Conservation (phyloP, 2,329 filamentous ascomycete species). For the Curvularia hawaiiensis region DNA sequence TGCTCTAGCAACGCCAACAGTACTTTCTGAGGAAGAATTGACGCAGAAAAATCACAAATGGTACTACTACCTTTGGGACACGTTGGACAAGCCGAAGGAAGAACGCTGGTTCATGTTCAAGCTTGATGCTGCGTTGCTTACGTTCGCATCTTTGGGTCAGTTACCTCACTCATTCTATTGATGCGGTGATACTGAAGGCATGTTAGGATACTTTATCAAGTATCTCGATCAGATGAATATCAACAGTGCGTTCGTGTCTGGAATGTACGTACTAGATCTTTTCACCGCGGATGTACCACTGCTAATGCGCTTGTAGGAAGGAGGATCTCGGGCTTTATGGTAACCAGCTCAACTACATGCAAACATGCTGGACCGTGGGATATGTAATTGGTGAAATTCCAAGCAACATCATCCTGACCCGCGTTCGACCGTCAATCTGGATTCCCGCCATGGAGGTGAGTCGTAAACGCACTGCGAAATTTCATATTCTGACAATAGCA, state of each 20-base stretch:
- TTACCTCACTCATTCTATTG: not conserved
- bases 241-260: slow-evolving; percentile 34
- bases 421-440: slow-evolving; percentile 18
- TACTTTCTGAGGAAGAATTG: not conserved
- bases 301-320: slow-evolving; percentile 13
- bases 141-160: slow-evolving; percentile 52
- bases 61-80: slow-evolving; percentile 31
- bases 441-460: slow-evolving; percentile 18
- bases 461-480: not conserved
- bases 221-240: slow-evolving; percentile 34
- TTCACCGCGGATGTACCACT: accelerated
- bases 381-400: slow-evolving; percentile 54
- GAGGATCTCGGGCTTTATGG: slow-evolving; percentile 32
- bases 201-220: slow-evolving; percentile 19
- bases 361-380: slow-evolving; percentile 64
- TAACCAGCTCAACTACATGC: slow-evolving; percentile 49
- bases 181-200: not conserved
- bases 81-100: slow-evolving; percentile 25
- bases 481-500: not conserved
- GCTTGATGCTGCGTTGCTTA: slow-evolving; percentile 50
- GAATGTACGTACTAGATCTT: slow-evolving; percentile 18
- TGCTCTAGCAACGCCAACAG: not conserved
- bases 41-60: slow-evolving; percentile 14
- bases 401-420: slow-evolving; percentile 32
- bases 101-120: slow-evolving; percentile 34